A percentile compares a stretch with the other conserved stretches of the same genome.
phyloP scores from a whole-genome alignment of 352 stramenopile genomes.

The Hyaloperonospora arabidopsidis region DNA sequence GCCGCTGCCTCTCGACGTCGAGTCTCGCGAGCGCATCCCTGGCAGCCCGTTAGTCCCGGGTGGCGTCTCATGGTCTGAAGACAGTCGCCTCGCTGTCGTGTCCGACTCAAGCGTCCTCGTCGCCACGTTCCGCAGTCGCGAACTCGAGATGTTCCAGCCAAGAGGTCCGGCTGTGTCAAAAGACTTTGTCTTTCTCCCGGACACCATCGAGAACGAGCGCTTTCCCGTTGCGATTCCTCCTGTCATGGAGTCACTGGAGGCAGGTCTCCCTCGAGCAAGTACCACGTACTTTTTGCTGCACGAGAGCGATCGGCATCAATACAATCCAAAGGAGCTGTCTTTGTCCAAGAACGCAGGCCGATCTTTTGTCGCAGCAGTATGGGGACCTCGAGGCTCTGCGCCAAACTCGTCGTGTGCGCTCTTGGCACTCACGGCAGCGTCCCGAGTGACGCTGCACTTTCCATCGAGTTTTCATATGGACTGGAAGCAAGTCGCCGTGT shows the following conservation, averaged over 20 bases:
- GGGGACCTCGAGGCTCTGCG: slow-evolving; percentile 64
- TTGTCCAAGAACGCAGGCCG: slow-evolving; percentile 66
- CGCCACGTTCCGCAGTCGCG: slow-evolving; percentile 66
- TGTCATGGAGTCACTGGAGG: slow-evolving; percentile 34
- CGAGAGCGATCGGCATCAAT: slow-evolving; percentile 56
- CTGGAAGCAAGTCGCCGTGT: slow-evolving; percentile 61
- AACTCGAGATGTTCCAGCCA: slow-evolving; percentile 78
- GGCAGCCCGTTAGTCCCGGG: slow-evolving; percentile 60
- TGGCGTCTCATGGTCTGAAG: slow-evolving; percentile 62
- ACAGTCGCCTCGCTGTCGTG: slow-evolving; percentile 62
- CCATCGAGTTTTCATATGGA: slow-evolving; percentile 73
- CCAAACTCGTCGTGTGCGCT: slow-evolving; percentile 66
- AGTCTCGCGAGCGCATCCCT: slow-evolving; percentile 62
- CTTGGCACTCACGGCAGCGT: slow-evolving; percentile 48
- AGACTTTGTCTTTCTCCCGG: slow-evolving; percentile 70
- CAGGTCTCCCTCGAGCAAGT: slow-evolving; percentile 24
- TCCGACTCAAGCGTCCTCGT: slow-evolving; percentile 71
- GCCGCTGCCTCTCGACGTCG: slow-evolving; percentile 23
- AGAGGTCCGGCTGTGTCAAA: slow-evolving; percentile 70
- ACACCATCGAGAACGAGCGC: slow-evolving; percentile 28
- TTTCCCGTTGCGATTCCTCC: slow-evolving; percentile 45
- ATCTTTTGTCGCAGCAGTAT: slow-evolving; percentile 51
- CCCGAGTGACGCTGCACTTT: slow-evolving; percentile 61
- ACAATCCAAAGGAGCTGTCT: slow-evolving; percentile 78
- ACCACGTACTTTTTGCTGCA: slow-evolving; percentile 61